These are phyloP conservation scores for Yarrowia deformans DNA, from an alignment of 805 yeast species.

Conservation along the genomic window DNA sequence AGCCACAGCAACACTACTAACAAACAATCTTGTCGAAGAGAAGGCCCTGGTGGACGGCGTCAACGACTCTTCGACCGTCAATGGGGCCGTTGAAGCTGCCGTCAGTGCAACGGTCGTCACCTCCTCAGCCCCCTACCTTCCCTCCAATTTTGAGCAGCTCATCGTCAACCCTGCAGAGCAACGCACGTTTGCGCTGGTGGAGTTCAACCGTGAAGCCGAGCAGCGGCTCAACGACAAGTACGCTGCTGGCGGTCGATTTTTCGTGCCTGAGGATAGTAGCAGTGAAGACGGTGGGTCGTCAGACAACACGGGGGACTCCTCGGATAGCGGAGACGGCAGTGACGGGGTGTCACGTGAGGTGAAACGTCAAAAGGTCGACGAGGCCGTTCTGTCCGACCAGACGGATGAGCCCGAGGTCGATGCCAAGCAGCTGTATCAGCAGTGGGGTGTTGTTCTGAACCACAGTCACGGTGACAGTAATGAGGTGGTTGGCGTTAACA, in stretches of 20 bases:
- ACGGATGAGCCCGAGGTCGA: slow-evolving; percentile 13
- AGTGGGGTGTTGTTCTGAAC: slow-evolving; percentile 14
- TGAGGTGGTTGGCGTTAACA: background rate
- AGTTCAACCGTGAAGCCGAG: slow-evolving; percentile 80
- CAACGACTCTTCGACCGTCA: background rate
- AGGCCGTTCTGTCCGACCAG: background rate
- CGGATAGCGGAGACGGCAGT: background rate
- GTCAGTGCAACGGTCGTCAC: background rate
- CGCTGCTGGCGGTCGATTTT: slow-evolving; percentile 88
- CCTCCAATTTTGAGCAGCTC: slow-evolving; percentile 1
- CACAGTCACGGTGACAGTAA: background rate
- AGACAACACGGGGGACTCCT: background rate
- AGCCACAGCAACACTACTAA: background rate
- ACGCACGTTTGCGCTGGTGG: slow-evolving; percentile 48
- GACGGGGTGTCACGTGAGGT: background rate
- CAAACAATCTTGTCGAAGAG: background rate
- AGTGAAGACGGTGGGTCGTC: slow-evolving; percentile 41
- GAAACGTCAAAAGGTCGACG: slow-evolving; percentile 7
- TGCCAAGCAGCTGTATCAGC: slow-evolving; percentile 7
- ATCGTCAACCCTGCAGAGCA: slow-evolving; percentile 20
- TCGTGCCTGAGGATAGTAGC: slow-evolving; percentile 53
- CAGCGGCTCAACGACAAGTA: slow-evolving; percentile 84
- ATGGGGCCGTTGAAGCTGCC: slow-evolving; percentile 8
- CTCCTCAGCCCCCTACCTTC: background rate
- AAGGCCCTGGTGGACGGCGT: background rate